Evolutionary conservation across 2,329 filamentous ascomycete species (phyloP).

Genomic region (Malbranchea cinnamomea): DNA sequence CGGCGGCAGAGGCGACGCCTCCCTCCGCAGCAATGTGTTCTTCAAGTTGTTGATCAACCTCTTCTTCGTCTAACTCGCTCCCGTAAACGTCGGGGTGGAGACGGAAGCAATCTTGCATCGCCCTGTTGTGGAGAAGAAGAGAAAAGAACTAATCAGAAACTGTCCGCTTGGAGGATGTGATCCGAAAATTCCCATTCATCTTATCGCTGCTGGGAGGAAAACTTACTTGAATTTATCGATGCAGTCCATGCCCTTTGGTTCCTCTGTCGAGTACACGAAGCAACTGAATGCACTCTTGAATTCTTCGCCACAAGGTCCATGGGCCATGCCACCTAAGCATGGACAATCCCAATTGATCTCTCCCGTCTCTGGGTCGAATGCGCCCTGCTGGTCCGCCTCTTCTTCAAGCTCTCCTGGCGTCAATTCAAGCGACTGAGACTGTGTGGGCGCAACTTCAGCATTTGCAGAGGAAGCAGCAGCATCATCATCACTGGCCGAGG

Average conservation of each 20-base stretch:
- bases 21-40: conserved; percentile 16
- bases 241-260: conserved; percentile 95
- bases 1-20: conserved; percentile 11
- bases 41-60: conserved; percentile 28
- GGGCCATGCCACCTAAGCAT: conserved; percentile 90
- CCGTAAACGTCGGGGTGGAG: conserved; percentile 87
- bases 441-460: conserved; percentile 6
- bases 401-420: conserved; percentile 49
- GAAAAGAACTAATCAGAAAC: too few relatives aligned
- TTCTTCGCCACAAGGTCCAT: conserved; percentile 88
- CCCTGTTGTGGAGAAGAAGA: conserved; percentile 42
- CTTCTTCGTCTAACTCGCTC: conserved; percentile 65
- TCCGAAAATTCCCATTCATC: too few relatives aligned
- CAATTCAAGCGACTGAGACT: conserved; percentile 11
- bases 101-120: conserved; percentile 96
- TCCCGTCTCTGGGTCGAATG: conserved; percentile 95
- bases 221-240: conserved; percentile 93
- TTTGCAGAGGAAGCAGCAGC: conserved; percentile 11
- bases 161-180: too few relatives aligned
- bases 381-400: conserved; percentile 73
- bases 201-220: too few relatives aligned
- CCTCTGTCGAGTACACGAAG: conserved; percentile 88
- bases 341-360: conserved; percentile 99
- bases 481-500: conserved; percentile 8
- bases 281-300: conserved; percentile 96